Conservation (phyloP, 257 asterid species). For the Nicotiana obtusifolia region DNA sequence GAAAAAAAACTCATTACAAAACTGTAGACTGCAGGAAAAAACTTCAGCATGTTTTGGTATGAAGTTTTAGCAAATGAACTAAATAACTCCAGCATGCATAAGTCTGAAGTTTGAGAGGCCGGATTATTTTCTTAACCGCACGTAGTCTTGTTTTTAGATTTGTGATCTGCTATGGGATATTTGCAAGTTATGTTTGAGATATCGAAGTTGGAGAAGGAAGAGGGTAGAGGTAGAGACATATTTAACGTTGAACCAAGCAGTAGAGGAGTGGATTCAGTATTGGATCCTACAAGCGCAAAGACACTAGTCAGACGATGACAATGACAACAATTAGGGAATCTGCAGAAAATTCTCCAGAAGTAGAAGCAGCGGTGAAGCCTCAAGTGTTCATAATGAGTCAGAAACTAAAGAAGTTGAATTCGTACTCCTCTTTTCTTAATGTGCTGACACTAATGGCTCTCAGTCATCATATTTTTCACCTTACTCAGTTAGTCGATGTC, state of each 20-base stretch:
- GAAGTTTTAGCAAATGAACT: too few species aligned
- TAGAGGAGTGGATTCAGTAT: slow-evolving; percentile 5
- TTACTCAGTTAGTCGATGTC: slow-evolving; percentile 21
- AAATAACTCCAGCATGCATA: too few species aligned
- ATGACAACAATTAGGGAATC: neutral
- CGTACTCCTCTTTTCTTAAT: slow-evolving; percentile 62
- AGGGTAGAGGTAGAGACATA: slow-evolving; percentile 25
- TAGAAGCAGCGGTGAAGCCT: slow-evolving; percentile 16
- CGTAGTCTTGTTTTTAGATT: too few species aligned
- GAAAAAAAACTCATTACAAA: too few species aligned
- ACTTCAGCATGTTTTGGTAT: too few species aligned
- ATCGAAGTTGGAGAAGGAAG: too few species aligned
- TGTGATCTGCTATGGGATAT: too few species aligned
- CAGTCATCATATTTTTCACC: slow-evolving; percentile 54
- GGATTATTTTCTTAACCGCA: too few species aligned
- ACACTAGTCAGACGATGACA: neutral
- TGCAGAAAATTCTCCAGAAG: slow-evolving; percentile 15
- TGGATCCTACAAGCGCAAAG: neutral
- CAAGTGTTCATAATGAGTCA: slow-evolving; percentile 23
- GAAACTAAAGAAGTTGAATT: slow-evolving; percentile 41
- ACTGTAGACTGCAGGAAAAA: too few species aligned
- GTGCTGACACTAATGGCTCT: slow-evolving; percentile 41
- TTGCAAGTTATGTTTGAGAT: too few species aligned
- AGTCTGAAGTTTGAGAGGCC: too few species aligned
- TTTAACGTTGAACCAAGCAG: neutral